Evolutionary conservation across 2,329 filamentous ascomycete genomes (phyloP), one percentile per base, ranked within the genome.

Genomic region (Pseudocercospora crystallina): DNA sequence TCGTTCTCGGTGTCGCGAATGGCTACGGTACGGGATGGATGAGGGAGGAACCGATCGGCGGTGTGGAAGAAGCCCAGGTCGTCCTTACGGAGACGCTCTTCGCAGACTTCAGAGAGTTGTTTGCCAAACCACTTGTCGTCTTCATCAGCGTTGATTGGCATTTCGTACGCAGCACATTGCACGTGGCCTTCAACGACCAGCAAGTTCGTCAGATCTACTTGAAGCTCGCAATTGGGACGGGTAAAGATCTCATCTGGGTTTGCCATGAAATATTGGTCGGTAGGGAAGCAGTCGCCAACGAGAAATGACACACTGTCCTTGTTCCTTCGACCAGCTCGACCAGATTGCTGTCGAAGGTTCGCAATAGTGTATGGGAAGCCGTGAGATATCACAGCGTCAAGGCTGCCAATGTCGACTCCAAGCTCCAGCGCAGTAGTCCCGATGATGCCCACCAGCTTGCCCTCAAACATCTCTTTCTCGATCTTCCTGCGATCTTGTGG

Each of bases 291-390:
- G 65, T 96, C 91, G 2, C 91, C 94, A 0, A 99, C 83, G 1
- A 99, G 75, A 2, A 99, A 83, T 0, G 90, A 95, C 2, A 99
- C 76, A 0, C 91, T 95, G 69, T 99, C 94, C 65, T 89, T 95
- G 66, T 96, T 96, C 53, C 92, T 81, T 52, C 94, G 82, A 10
- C 94, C 94, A 14, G 94, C 94, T 63, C 94, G 83, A 11, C 94
- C 94, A 63, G 90, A 96, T 69, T 99, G 94, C 68, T 99, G 94
- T 8, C 94, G 83, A 40, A 97, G 76, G 65, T 97, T 97, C 31
- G 94, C 87, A 53, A 99, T 96, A 0, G 90, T 95, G 63, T 96
- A 96, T 0, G 94, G 94, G 57, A 99, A 99, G 0, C 92, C 92
- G 65, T 95, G 87, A 0, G 89, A 96, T 54, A 99, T 79, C 10